Base-by-base conservation (phyloP, 2,329 filamentous ascomycete species). In the Colletotrichum aenigma region DNA sequence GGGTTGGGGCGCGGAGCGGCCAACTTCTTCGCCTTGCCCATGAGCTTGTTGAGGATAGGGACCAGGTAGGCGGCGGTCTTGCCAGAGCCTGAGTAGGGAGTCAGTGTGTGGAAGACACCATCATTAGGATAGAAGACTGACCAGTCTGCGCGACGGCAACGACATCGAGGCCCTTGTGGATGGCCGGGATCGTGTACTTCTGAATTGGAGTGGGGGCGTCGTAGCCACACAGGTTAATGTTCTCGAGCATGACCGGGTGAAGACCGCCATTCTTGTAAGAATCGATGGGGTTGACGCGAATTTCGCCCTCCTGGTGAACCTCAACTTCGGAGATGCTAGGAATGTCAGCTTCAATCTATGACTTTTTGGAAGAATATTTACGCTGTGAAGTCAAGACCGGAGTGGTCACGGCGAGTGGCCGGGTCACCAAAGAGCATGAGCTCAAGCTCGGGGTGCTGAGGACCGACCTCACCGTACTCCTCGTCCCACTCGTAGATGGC, bases 21-120 rank as follows among this genome's bases (percentile, higher is more conserved):
- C 8, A 98, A 87, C 85, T 96, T 96, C 86, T 96, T 97, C 7
- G 94, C 95, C 86, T 98, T 98, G 30, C 97, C 97, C 95, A 98
- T 98, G 26, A 99, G 87, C 83, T 94, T 94, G 76, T 96, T 98
- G 67, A 98, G 81, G 75, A 98, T 94, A 0, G 97, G 97, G 71
- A 98, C 92, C 6, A 99, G 86, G 81, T 97, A 99, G 0, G 97
- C 96, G 0, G 94, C 96, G 0, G 97, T 99, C 88, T 99, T 99
- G 68, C 97, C 97, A 30, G 96, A 98, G 24, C 97, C 96, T 98
- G 66, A 12, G 15, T 26, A 55, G 16, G 7, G 43, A 56, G 24
- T 61, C 13, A 52, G 56, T 30, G 28, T 77, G 48, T 38, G 64
- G 34, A 38, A 78, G 13, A 78, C 66, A 28, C 34, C 67, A 13